Percentiles rank a stretch among this genome's conserved stretches.
Evolutionary conservation across 495 filamentous ascomycete genomes (phyloP).

Genomic region (Podospora australis): DNA sequence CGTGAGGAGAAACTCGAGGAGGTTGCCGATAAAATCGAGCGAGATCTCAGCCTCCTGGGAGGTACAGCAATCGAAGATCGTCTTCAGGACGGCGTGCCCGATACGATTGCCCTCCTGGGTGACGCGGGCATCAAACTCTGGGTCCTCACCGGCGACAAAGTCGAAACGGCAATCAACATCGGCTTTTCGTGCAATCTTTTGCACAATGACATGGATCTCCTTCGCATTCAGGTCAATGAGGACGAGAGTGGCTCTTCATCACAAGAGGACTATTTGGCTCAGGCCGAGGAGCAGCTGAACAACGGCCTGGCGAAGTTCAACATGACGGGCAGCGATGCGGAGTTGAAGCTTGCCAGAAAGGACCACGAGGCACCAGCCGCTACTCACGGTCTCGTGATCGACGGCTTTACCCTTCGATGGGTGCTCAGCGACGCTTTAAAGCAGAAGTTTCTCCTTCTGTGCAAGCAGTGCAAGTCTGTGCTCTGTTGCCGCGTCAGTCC

Average conservation of each 20-base stretch:
- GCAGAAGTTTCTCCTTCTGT: conserved; percentile 89
- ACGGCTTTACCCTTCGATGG: conserved; percentile 88
- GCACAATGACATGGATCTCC: conserved; percentile 95
- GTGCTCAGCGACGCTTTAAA: conserved; percentile 76
- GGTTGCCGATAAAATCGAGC: conserved; percentile 85
- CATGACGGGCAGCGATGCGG: conserved; percentile 81
- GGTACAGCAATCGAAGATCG: conserved; percentile 98
- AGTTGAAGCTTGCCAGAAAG: conserved; percentile 67
- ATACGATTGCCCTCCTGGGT: conserved; percentile 87
- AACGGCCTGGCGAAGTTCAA: conserved; percentile 64
- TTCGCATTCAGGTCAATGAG: conserved; percentile 81
- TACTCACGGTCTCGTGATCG: conserved; percentile 95
- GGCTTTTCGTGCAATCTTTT: conserved; percentile 98
- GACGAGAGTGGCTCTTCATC: conserved; percentile 42
- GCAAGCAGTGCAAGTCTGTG: conserved; percentile 95
- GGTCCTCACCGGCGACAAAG: conserved; percentile 98
- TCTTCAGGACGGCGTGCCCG: conserved; percentile 94
- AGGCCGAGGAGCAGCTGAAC: conserved; percentile 64
- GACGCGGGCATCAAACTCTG: conserved; percentile 98
- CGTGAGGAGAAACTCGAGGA: conserved; percentile 92
- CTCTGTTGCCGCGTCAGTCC: conserved; percentile 98
- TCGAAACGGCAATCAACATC: conserved; percentile 99
- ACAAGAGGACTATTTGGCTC: conserved; percentile 40
- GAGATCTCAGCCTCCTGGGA: conserved; percentile 80
- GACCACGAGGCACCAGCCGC: conserved; percentile 79